Percentiles rank a stretch among this genome's conserved stretches.
phyloP scores from a whole-genome alignment of 441 rosid genomes.

The Gossypium gossypioides region DNA sequence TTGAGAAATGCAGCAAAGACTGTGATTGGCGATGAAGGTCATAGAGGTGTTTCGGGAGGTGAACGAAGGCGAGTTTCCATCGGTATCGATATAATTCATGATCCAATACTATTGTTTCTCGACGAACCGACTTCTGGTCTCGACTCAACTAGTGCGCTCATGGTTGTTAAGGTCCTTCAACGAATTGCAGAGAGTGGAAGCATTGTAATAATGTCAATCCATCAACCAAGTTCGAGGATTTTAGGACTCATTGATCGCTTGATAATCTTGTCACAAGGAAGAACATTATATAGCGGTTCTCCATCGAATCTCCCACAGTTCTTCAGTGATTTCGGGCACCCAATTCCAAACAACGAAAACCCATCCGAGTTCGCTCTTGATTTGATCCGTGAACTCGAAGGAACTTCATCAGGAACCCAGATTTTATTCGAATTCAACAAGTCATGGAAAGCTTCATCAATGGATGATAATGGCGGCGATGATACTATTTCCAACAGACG shows the following conservation, averaged over 20 bases:
- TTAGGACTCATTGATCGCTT: conserved; percentile 44
- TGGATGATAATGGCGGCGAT: conserved; percentile 3
- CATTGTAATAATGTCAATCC: conserved; percentile 61
- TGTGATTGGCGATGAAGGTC: conserved; percentile 72
- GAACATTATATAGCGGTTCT: conserved; percentile 40
- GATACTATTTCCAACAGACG: conserved; percentile 8
- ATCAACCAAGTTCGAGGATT: conserved; percentile 67
- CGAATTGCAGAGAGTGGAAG: conserved; percentile 67
- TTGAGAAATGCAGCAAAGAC: conserved; percentile 50
- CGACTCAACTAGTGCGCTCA: conserved; percentile 61
- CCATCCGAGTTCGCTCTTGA: conserved; percentile 60
- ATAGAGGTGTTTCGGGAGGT: conserved; percentile 67
- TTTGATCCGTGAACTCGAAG: conserved; percentile 56
- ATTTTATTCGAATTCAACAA: conserved; percentile 47
- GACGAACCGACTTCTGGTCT: conserved; percentile 75
- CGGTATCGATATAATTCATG: conserved; percentile 59
- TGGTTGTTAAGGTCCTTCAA: conserved; percentile 66
- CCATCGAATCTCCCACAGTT: conserved; percentile 38
- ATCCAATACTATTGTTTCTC: conserved; percentile 59
- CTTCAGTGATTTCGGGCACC: conserved; percentile 47
- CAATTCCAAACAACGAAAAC: conserved; percentile 57
- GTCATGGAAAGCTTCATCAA: conserved; percentile 32
- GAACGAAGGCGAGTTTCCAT: conserved; percentile 68
- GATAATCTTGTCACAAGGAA: conserved; percentile 53
- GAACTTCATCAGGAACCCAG: conserved; percentile 43